Percentiles rank a stretch among this genome's conserved stretches.
phyloP scores from a whole-genome alignment of 306 rosid genomes.

The Vigna unguiculata region DNA sequence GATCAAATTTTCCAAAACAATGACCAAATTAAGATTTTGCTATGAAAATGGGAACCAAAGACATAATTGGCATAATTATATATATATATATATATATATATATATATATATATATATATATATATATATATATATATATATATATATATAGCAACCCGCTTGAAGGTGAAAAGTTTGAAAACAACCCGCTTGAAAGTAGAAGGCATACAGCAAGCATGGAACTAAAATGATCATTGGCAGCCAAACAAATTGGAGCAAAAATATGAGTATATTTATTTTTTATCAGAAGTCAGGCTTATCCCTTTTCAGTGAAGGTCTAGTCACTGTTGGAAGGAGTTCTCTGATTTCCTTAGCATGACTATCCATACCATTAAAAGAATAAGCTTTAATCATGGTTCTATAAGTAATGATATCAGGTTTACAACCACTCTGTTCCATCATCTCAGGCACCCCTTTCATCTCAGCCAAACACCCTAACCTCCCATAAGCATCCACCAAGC shows the following conservation, averaged over 20 bases:
- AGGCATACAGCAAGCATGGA: neutral
- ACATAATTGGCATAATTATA: too few species aligned
- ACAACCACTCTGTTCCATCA: conserved; percentile 79
- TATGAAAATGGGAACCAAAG: too few species aligned
- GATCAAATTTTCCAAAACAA: too few species aligned
- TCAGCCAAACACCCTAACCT: conserved; percentile 71
- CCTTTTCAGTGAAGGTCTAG: conserved; percentile 52
- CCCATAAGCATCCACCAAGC: conserved; percentile 89
- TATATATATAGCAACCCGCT: too few species aligned
- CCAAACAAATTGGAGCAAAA: neutral
- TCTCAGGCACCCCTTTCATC: conserved; percentile 80
- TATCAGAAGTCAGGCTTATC: conserved; percentile 73
- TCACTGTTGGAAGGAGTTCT: conserved; percentile 56
- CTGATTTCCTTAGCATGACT: conserved; percentile 72
- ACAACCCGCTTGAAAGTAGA: neutral
- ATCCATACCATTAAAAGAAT: conserved; percentile 73
- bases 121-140: neutral
- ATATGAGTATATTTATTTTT: neutral
- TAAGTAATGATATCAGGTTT: conserved; percentile 84
- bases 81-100: too few species aligned
- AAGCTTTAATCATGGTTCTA: conserved; percentile 91
- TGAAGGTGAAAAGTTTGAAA: neutral
- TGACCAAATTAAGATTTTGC: too few species aligned
- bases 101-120: too few species aligned
- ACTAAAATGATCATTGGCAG: neutral